phyloP scores from a whole-genome alignment of 2,329 filamentous ascomycete species.

The Epichloe brachyelytri region DNA sequence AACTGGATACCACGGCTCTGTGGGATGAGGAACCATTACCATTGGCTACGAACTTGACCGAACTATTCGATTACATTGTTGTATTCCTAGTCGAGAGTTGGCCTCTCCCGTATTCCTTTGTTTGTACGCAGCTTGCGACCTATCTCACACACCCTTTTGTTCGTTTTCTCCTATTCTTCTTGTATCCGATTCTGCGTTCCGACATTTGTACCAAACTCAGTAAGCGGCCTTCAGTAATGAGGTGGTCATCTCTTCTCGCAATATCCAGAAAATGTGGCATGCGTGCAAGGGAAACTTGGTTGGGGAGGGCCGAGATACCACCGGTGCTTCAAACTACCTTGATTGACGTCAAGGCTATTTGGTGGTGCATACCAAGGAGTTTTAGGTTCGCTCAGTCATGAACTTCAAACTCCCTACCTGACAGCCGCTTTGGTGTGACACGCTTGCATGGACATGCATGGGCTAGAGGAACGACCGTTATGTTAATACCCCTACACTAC shows the following conservation, averaged over 20 bases:
- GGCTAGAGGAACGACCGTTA: background rate
- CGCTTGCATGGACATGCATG: background rate
- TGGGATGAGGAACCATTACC: background rate
- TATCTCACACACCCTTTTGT: background rate
- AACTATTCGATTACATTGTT: background rate
- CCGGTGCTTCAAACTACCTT: background rate
- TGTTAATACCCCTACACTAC: background rate
- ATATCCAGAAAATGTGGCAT: too few relatives aligned
- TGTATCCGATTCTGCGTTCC: background rate
- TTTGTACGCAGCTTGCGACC: background rate
- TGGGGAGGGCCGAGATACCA: background rate
- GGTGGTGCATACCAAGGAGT: background rate
- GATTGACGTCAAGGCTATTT: background rate
- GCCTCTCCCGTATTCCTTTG: background rate
- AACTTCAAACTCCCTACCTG: background rate
- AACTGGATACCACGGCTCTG: background rate
- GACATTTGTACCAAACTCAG: too few relatives aligned
- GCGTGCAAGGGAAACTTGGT: background rate
- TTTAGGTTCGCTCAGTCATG: background rate
- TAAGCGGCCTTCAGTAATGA: too few relatives aligned
- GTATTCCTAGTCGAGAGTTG: background rate
- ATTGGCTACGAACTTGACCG: background rate
- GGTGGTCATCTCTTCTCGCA: too few relatives aligned
- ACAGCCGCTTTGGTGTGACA: background rate
- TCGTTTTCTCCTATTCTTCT: background rate